Evolutionary conservation across 2,329 filamentous ascomycete genomes (phyloP), one percentile per base, ranked within the genome.

Genomic region (Trichoderma gracile): DNA sequence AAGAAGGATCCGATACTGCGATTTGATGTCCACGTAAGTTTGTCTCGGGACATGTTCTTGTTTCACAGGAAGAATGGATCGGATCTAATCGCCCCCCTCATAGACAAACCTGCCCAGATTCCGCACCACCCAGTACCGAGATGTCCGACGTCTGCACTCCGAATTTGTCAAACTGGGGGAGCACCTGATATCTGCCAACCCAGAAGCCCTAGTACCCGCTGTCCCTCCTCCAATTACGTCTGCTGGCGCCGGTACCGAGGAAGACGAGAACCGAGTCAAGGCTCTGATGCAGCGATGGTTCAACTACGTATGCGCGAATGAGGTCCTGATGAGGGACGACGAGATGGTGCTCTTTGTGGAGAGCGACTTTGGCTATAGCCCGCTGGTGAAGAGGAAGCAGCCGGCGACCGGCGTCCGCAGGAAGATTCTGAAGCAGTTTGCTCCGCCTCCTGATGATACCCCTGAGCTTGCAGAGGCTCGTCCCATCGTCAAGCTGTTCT

Each of bases 271-370:
- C 23, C 86, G 95, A 15, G 91, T 98, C 67, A 98, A 98, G 78
- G 87, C 88, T 1, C 85, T 92, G 9, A 86, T 99, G 80, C 95
- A 99, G 78, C 85, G 93, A 74, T 99, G 95, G 95, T 84, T 99
- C 71, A 97, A 96, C 76, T 91, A 91, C 65, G 90, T 99, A 21
- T 96, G 95, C 79, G 86, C 86, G 72, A 98, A 95, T 71, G 93
- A 98, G 42, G 88, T 96, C 1, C 85, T 99, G 8, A 96, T 97
- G 82, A 87, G 90, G 67, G 95, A 99, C 74, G 94, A 98, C 67
- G 95, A 99, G 78, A 94, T 98, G 87, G 87, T 97, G 5, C 88
- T 98, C 66, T 99, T 99, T 72, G 93, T 99, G n/a, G 95, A 99
- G 78, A 97, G 92, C 74, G 95, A 99, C 76, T 98, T 97, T 76